Evolutionary conservation across 768 basidiomycete species (phyloP).

Genomic region (Candolleomyces eurysporus): DNA sequence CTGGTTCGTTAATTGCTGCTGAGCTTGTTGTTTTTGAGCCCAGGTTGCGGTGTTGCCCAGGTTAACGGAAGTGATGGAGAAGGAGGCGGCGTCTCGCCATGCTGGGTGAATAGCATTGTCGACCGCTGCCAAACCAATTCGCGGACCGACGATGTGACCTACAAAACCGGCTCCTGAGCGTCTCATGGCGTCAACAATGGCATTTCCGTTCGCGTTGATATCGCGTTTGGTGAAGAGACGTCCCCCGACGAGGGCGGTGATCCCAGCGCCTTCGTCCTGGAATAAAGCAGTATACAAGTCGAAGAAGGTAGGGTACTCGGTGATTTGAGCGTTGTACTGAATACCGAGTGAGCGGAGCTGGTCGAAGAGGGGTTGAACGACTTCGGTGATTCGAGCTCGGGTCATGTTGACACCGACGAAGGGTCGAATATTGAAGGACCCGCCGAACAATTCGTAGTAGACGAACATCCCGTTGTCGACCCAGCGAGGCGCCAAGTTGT

Average conservation of each 20-base stretch:
- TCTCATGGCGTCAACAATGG: slow-evolving; percentile 7
- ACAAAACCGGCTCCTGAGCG: slow-evolving; percentile 5
- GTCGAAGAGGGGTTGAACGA: slow-evolving; percentile 10
- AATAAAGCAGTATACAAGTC: slow-evolving; percentile 12
- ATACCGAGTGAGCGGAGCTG: not conserved
- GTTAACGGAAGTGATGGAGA: not conserved
- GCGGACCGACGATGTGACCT: slow-evolving; percentile 5
- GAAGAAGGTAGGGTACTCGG: slow-evolving; percentile 11
- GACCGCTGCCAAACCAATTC: not conserved
- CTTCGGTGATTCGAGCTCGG: slow-evolving; percentile 12
- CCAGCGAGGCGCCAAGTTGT: slow-evolving; percentile 12
- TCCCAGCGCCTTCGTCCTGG: slow-evolving; percentile 13
- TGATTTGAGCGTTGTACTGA: not conserved
- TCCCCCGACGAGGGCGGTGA: slow-evolving; percentile 11
- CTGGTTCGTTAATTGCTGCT: slow-evolving; percentile 7
- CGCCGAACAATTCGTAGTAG: slow-evolving; percentile 10
- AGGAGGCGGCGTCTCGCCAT: slow-evolving; percentile 1
- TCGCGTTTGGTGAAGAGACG: slow-evolving; percentile 13
- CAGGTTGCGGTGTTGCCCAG: not conserved
- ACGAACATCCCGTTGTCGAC: slow-evolving; percentile 13
- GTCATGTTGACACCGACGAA: slow-evolving; percentile 14
- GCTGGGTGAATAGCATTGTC: slow-evolving; percentile 11
- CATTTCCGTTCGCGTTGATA: slow-evolving; percentile 8
- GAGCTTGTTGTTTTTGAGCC: slow-evolving; percentile 3
- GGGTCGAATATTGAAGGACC: slow-evolving; percentile 8